These are phyloP conservation scores for Talaromyces sp. DNA, from an alignment of 2,329 filamentous ascomycete species.

Conservation along the genomic window DNA sequence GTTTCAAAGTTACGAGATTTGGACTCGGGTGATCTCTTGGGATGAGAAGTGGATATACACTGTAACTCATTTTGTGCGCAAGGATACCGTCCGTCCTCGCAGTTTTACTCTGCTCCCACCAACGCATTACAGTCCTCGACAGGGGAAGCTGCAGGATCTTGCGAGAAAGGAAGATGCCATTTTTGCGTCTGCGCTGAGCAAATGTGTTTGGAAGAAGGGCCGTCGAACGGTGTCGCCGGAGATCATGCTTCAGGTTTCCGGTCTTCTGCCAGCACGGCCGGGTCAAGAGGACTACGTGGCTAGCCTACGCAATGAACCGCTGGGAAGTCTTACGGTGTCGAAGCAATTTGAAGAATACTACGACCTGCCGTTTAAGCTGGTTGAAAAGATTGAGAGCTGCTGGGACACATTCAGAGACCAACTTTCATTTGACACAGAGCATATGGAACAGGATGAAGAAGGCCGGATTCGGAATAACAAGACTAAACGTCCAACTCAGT, in stretches of 20 bases:
- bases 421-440: background rate
- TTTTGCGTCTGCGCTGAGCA: constrained; percentile 13
- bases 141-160: constrained; percentile 12
- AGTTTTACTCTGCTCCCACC: constrained; percentile 10
- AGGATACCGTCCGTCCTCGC: constrained; percentile 10
- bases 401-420: constrained; percentile 10
- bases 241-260: constrained; percentile 23
- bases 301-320: constrained; percentile 9
- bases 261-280: constrained; percentile 13
- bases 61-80: constrained; percentile 22
- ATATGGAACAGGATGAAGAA: constrained; percentile 5
- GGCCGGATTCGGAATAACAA: constrained; percentile 5
- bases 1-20: constrained; percentile 20
- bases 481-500: background rate
- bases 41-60: constrained; percentile 28
- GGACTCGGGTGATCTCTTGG: constrained; percentile 22
- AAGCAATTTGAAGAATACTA: constrained; percentile 13
- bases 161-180: constrained; percentile 13
- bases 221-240: constrained; percentile 24
- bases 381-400: constrained; percentile 9
- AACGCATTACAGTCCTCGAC: constrained; percentile 3
- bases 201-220: constrained; percentile 15
- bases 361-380: constrained; percentile 12
- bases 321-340: constrained; percentile 10
- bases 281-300: constrained; percentile 11